Evolutionary conservation across 768 basidiomycete genomes (phyloP).

Genomic region (Tephrocybe sp.): DNA sequence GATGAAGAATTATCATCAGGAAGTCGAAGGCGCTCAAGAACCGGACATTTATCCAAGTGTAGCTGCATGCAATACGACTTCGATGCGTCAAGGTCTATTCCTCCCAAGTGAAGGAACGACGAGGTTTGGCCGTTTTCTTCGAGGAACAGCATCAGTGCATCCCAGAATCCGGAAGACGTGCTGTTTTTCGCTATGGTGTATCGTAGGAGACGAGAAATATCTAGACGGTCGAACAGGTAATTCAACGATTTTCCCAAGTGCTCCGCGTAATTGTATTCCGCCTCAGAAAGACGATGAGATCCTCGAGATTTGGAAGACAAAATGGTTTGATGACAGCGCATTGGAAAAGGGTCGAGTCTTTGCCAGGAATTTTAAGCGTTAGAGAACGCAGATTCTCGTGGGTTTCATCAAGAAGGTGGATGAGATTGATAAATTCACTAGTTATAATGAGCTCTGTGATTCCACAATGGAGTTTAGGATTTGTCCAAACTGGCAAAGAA

Average conservation of each 20-base stretch:
- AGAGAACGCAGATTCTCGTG: neutral
- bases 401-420: neutral
- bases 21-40: neutral
- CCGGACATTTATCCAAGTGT: neutral
- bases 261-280: neutral
- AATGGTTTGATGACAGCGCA: neutral
- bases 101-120: no score
- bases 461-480: neutral
- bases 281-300: neutral
- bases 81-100: no score
- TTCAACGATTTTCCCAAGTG: no score
- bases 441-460: neutral
- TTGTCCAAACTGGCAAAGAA: neutral
- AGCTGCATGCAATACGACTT: neutral
- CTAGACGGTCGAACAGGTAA: neutral
- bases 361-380: neutral
- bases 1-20: neutral
- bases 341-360: neutral
- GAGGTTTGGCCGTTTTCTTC: no score
- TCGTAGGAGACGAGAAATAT: no score
- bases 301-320: neutral
- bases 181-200: no score
- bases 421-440: neutral
- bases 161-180: no score
- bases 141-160: no score